Evolutionary conservation across 352 stramenopile genomes (phyloP), one percentile per base, ranked within the genome.

Genomic region (Phytophthora meadii): DNA sequence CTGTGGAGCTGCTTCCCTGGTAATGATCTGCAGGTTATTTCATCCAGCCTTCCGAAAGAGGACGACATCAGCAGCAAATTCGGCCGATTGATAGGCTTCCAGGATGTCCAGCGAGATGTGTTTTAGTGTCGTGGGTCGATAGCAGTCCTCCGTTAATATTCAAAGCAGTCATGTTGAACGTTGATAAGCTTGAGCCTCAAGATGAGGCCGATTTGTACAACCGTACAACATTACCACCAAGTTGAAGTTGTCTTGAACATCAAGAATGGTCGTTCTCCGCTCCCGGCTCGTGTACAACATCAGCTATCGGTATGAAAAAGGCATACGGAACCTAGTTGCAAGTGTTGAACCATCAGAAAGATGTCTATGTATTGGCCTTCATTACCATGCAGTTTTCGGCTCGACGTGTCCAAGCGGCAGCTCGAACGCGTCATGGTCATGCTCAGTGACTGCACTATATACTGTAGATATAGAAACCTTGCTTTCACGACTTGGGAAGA

Each of bases 1-100:
- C 52, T 93, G 2, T 90, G 82, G 84, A 77, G 71, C 45, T 76
- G 71, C 4, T 89, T 93, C 41, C 72, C 82, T 4, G 70, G 76
- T 28, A 76, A 67, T 2, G 66, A 77, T 24, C 17, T 34, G 1
- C 64, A 68, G 50, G 17, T 50, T 11, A 41, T 28, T 17, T 19
- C 44, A 17, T 73, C 66, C 15, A 70, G 60, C 27, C 51, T 53
- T 14, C 51, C 54, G 7, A 74, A 67, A 17, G 65, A 73, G 61
- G 77, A 86, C 15, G 60, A 77, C 9, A 57, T 89, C 19, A 63
- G 78, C 14, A 89, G 68, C 67, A 91, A 90, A 70, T 68, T 89
- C 11, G 84, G 78, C 12, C 78, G 84, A 24, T 76, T 90, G 60
- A 90, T 89, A 3, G 74, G 77, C 37, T 82, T 88, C 19, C 76